Evolutionary conservation across 306 rosid genomes (phyloP), one percentile per base, ranked within the genome.

Genomic region (Vicia villosa): DNA sequence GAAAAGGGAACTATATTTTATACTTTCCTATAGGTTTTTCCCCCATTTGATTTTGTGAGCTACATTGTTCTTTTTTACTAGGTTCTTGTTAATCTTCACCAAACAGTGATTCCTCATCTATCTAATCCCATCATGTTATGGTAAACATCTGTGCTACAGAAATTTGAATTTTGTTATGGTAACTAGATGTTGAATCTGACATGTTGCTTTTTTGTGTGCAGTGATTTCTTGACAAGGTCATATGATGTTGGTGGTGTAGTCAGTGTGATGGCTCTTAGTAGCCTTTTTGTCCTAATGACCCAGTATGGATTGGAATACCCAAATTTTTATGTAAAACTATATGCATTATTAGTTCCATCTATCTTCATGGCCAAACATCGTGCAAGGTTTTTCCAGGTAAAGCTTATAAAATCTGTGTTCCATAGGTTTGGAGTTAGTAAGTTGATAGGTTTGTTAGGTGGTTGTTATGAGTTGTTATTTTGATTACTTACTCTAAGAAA

Each of bases 211-310:
- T 43, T 68, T 50, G 24, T 45, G 32, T 81, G 89, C 96, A 93
- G 98, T 17, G 98, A 90, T 81, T 94, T 94, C 80, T 88, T 91
- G 66, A 87, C 97, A 26, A 82, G 77, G 79, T 94, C 99, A 30
- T 94, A 91, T 73, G 96, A 91, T 77, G 82, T 89, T 75, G 99
- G 97, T 32, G 99, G 97, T 42, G 95, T 89, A 70, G 79, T 94
- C 69, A 88, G 98, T 76, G 98, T 94, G 81, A 88, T 88, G 96
- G 89, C 97, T 63, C 96, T 94, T 55, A 91, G 87, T 73, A 84
- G 99, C 76, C 92, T 94, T 69, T 86, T 16, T 70, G 77, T 89
- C 81, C 88, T 94, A 66, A 86, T 94, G 99, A 87, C 95, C 15
- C 83, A 88, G 81, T 78, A 94, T 74, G 99, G 96, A 41, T 68